phyloP scores from a whole-genome alignment of 352 stramenopile genomes.

The Blastocystis hominis region DNA sequence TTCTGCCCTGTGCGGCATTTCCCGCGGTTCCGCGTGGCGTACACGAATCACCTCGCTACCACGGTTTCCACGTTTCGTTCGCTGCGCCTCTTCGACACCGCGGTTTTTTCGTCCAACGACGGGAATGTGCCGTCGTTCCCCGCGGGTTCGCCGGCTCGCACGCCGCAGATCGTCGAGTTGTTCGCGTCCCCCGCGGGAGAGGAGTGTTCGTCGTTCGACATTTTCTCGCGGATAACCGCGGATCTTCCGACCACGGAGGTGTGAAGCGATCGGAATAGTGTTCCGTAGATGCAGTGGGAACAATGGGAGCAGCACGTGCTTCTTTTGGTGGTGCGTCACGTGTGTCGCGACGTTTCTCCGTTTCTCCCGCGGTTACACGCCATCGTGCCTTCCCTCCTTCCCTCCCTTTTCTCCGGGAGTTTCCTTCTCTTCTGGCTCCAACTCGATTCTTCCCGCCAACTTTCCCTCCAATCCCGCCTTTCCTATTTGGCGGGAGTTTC shows the following conservation, averaged over 20 bases:
- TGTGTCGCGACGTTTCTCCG: not conserved
- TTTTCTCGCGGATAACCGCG: not conserved
- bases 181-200: not conserved
- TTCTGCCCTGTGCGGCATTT: not conserved
- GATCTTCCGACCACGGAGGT: not conserved
- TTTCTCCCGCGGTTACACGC: not conserved
- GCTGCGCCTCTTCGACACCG: not conserved
- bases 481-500: not conserved
- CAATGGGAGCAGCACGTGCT: not conserved
- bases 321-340: not conserved
- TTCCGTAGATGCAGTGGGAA: not conserved
- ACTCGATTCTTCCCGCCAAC: not conserved
- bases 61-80: not conserved
- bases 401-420: not conserved
- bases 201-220: not conserved
- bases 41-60: not conserved
- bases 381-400: not conserved
- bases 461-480: not conserved
- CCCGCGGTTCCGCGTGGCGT: not conserved
- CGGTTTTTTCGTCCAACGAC: not conserved
- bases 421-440: conserved; percentile 22
- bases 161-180: not conserved
- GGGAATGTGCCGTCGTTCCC: not conserved
- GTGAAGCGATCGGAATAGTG: not conserved
- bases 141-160: no score